Percentiles rank a stretch among this genome's conserved stretches.
phyloP scores from a whole-genome alignment of 208 protist species.

The Leishmania aethiopica region DNA sequence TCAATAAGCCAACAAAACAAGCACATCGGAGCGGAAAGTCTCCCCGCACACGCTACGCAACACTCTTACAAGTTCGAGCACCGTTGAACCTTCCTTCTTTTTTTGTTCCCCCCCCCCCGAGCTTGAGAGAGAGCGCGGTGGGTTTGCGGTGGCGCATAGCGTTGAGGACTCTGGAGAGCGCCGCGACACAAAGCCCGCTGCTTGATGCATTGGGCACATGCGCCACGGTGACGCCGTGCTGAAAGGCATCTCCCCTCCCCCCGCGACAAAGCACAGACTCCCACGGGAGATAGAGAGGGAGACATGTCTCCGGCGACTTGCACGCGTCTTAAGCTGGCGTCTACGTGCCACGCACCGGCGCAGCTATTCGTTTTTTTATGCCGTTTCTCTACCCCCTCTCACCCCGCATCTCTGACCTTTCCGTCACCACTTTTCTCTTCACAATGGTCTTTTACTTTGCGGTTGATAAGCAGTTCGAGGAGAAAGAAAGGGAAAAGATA shows the following conservation, averaged over 20 bases:
- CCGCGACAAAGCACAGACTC: neutral
- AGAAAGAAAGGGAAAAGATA: neutral
- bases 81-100: neutral
- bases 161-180: neutral
- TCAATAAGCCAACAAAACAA: neutral
- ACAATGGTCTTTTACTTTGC: slow-evolving; percentile 7
- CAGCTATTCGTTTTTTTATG: slow-evolving; percentile 11
- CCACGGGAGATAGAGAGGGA: neutral
- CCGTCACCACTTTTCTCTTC: neutral
- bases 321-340: neutral
- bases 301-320: neutral
- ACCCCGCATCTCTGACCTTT: neutral
- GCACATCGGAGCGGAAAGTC: neutral
- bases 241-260: neutral
- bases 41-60: neutral
- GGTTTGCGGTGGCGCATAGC: neutral
- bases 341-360: neutral
- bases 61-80: neutral
- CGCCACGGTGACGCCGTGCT: neutral
- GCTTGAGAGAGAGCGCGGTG: neutral
- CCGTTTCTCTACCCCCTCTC: slow-evolving; percentile 1
- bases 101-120: neutral
- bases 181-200: neutral
- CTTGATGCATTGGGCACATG: neutral
- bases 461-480: neutral